phyloP scores from a whole-genome alignment of 2,329 filamentous ascomycete species.

The Pseudonectria buxi region DNA sequence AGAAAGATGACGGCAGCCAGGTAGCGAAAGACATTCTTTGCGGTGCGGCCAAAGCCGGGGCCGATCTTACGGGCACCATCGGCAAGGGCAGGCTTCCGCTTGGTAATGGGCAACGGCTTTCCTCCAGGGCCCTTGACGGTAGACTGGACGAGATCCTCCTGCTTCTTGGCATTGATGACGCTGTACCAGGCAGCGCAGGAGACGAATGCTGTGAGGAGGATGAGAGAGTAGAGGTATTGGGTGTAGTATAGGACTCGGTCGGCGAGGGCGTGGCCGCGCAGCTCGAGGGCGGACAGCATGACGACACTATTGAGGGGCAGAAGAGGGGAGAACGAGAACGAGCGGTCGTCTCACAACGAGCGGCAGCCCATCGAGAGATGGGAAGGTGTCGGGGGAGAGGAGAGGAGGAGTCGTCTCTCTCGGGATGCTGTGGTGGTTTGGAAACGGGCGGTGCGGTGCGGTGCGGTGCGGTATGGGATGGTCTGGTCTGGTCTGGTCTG shows the following conservation, averaged over 20 bases:
- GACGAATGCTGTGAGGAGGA: constrained; percentile 48
- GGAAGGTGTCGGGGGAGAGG: constrained; percentile 4
- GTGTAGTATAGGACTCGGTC: constrained; percentile 39
- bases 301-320: constrained; percentile 8
- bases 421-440: too few relatives aligned
- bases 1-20: constrained; percentile 63
- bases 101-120: constrained; percentile 70
- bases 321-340: constrained; percentile 20
- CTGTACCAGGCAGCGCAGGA: constrained; percentile 45
- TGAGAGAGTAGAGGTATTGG: constrained; percentile 45
- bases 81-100: constrained; percentile 44
- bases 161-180: constrained; percentile 43
- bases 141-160: constrained; percentile 40
- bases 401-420: neutral
- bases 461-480: too few relatives aligned
- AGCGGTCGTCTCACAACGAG: constrained; percentile 16
- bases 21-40: constrained; percentile 69
- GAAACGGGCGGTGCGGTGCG: too few relatives aligned
- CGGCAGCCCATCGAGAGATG: constrained; percentile 13
- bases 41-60: constrained; percentile 55
- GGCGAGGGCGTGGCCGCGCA: constrained; percentile 21
- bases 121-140: constrained; percentile 72
- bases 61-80: constrained; percentile 37
- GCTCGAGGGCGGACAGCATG: constrained; percentile 28
- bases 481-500: too few relatives aligned